Conservation (phyloP, 2,329 filamentous ascomycete genomes). For the Talaromyces sp. region DNA sequence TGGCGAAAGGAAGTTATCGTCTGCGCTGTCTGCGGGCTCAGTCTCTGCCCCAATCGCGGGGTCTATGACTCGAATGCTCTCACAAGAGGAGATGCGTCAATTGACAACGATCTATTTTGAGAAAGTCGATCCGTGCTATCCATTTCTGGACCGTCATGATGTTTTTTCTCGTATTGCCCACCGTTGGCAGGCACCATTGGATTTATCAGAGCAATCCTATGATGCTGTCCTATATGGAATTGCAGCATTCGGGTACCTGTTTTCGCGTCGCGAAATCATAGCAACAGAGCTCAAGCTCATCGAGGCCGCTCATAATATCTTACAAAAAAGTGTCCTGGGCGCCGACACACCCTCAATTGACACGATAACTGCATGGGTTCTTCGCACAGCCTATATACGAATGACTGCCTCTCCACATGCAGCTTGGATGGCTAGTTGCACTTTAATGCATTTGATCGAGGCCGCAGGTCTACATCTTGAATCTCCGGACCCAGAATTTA, state of each 20-base stretch:
- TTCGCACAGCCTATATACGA: conserved; percentile 58
- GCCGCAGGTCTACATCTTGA: conserved; percentile 48
- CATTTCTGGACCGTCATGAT: conserved; percentile 46
- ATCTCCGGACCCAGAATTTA: conserved; percentile 16
- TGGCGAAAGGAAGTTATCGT: conserved; percentile 27
- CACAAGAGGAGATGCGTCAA: conserved; percentile 51
- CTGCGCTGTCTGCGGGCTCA: conserved; percentile 12
- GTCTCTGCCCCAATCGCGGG: conserved; percentile 5
- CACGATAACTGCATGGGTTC: conserved; percentile 50
- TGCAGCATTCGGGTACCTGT: conserved; percentile 58
- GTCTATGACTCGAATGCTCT: conserved; percentile 51
- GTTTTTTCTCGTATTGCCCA: conserved; percentile 34
- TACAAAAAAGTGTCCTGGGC: conserved; percentile 46
- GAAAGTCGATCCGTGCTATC: conserved; percentile 57
- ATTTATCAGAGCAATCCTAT: conserved; percentile 34
- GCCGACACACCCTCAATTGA: conserved; percentile 33
- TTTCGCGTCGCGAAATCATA: conserved; percentile 50
- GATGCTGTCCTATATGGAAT: conserved; percentile 58
- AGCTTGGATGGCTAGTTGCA: conserved; percentile 59
- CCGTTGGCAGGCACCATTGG: conserved; percentile 26
- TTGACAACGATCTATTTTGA: conserved; percentile 56
- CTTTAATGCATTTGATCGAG: conserved; percentile 61
- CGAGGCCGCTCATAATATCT: conserved; percentile 48
- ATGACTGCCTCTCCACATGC: conserved; percentile 57
- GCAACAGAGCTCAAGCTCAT: conserved; percentile 51